phyloP scores from a whole-genome alignment of 306 rosid genomes.

The Dalbergia cultrata region DNA sequence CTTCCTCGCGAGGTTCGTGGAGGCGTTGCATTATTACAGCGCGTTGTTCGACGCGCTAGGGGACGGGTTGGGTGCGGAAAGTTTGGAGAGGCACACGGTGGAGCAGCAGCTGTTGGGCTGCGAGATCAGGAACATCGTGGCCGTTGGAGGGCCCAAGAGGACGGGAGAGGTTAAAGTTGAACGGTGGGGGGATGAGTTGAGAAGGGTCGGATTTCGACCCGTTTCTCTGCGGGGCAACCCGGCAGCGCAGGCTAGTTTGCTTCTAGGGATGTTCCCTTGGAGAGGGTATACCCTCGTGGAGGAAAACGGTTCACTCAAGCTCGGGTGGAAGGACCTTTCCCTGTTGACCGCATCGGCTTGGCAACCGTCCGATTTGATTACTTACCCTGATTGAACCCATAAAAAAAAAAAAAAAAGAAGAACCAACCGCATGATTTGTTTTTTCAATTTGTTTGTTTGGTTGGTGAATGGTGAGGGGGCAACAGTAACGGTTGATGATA shows the following conservation, averaged over 20 bases:
- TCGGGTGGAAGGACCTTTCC: constrained; percentile 97
- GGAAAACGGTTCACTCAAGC: constrained; percentile 82
- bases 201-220: constrained; percentile 77
- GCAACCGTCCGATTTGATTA: constrained; percentile 75
- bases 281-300: constrained; percentile 91
- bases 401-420: not conserved
- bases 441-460: not conserved
- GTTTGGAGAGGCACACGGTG: constrained; percentile 84
- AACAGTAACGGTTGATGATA: not conserved
- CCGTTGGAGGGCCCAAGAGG: constrained; percentile 96
- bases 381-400: constrained; percentile 18
- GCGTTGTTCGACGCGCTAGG: constrained; percentile 99
- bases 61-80: constrained; percentile 73
- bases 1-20: constrained; percentile 91
- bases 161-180: constrained; percentile 89
- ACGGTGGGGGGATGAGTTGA: constrained; percentile 85
- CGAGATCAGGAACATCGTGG: constrained; percentile 92
- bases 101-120: constrained; percentile 95
- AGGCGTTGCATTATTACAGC: constrained; percentile 97
- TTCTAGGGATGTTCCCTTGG: constrained; percentile 96
- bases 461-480: not conserved
- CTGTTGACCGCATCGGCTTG: constrained; percentile 95
- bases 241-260: constrained; percentile 86
- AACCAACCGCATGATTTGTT: not conserved
- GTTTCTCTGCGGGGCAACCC: constrained; percentile 90